Base-by-base conservation (phyloP, 1,284 basidiomycete species). In the Vanrija sp. region DNA sequence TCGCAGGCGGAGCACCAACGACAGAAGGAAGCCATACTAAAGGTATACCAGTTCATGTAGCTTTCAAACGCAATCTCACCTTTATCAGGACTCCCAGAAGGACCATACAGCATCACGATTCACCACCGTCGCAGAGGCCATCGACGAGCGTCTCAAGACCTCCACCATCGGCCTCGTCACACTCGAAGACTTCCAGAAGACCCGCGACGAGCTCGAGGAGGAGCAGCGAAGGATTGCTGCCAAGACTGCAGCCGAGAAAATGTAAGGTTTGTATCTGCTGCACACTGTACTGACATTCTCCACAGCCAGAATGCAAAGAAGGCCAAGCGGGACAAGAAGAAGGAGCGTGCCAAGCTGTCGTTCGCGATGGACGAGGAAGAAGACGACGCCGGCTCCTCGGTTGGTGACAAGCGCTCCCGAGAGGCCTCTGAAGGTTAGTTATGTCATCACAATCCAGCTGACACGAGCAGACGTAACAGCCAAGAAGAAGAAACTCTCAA, bases 81-180 rank as follows among this genome's bases (percentile, higher is more conserved):
- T 5, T 7, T 29, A 19, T 8, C 47, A 73, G 70, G 71, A 73
- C 19, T 58, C 67, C 7, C 64, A 69, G 51, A 91, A 76, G 83
- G 88, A 58, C 84, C 88, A 53, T 85, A 89, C 89, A 0, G 78
- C 83, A 0, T 87, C 89, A 69, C 89, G 93, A 54, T 99, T 99
- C 74, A 87, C 94, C 19, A 88, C 89, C 5, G 91, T 96, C 75
- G 86, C 91, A 75, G 95, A 98, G 72, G 91, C 88, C 5, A 86
- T 98, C 80, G 95, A 98, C 73, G 96, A 98, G 57, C 83, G 84
- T 12, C 82, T 99, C 50, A 98, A 97, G 80, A 84, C 92, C 68
- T 88, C 83, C 48, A 99, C 96, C 0, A 85, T 98, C 54, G 96
- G 96, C 65, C 83, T 99, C 15, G 94, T 98, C 2, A 85, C 83